Conservation (phyloP, 352 stramenopile genomes). For the Phytopythium litorale region DNA sequence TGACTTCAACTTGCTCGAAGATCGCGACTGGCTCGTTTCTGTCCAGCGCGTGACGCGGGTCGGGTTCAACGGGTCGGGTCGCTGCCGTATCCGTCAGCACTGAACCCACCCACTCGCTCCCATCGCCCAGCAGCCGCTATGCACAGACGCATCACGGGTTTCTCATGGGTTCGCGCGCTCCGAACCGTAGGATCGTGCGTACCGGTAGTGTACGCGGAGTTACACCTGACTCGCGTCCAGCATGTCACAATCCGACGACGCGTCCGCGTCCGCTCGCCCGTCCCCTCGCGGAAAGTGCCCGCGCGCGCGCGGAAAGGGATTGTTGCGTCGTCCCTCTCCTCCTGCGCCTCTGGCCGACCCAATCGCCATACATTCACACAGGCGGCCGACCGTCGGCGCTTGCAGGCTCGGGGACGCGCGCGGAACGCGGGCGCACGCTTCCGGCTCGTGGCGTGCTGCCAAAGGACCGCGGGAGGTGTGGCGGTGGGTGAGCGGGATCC, state of each 20-base stretch:
- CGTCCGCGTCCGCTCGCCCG: background rate
- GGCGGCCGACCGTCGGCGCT: too few species aligned
- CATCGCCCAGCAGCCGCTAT: too few species aligned
- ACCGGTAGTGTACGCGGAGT: too few species aligned
- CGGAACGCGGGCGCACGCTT: background rate
- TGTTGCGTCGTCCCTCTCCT: background rate
- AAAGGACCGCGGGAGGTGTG: too few species aligned
- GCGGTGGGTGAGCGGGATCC: too few species aligned
- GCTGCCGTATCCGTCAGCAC: too few species aligned
- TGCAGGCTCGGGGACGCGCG: too few species aligned
- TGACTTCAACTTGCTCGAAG: background rate
- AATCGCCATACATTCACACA: too few species aligned
- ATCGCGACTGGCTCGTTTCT: background rate
- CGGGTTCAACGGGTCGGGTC: background rate
- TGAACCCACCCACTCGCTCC: background rate
- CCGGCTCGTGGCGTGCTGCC: background rate
- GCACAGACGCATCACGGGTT: background rate
- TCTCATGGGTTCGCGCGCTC: background rate
- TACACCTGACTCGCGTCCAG: background rate
- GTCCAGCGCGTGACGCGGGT: background rate
- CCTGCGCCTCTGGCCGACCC: too few species aligned
- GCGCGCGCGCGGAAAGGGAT: slow-evolving; percentile 1
- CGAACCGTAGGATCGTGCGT: background rate
- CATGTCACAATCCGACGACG: background rate
- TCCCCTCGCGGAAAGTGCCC: slow-evolving; percentile 3